phyloP scores from a whole-genome alignment of 371 early-diverging fungal genomes.

The Mycotypha africana region DNA sequence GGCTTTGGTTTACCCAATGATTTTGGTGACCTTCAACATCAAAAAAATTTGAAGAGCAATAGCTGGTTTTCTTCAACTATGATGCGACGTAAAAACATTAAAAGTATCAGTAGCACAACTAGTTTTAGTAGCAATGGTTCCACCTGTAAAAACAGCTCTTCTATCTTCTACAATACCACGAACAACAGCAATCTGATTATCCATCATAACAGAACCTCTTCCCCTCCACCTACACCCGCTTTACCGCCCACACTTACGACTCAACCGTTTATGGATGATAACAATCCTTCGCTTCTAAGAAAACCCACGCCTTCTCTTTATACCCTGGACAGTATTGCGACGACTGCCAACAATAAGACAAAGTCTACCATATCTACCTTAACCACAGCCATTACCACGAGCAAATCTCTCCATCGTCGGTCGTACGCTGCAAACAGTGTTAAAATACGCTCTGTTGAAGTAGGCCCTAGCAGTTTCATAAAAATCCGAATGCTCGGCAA shows the following conservation, averaged over 20 bases:
- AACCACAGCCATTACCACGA: no score
- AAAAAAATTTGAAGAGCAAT: constrained; percentile 12
- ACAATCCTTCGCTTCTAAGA: no score
- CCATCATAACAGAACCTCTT: no score
- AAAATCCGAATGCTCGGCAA: constrained; percentile 87
- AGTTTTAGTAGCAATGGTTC: neutral
- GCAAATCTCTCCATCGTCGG: constrained; percentile 27
- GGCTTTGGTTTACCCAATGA: constrained; percentile 17
- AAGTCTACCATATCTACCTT: neutral
- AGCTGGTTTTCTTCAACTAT: constrained; percentile 17
- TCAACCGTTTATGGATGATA: no score
- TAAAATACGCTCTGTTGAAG: constrained; percentile 60
- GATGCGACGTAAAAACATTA: neutral
- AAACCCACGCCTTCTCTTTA: constrained; percentile 3
- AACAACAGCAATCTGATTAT: neutral
- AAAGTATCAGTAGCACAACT: neutral
- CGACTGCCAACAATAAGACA: no score
- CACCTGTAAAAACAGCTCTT: no score
- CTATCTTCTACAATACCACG: no score
- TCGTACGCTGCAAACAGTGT: constrained; percentile 80
- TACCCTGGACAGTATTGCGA: constrained; percentile 1
- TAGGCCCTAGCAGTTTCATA: constrained; percentile 53
- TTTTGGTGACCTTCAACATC: constrained; percentile 19
- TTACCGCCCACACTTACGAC: constrained; percentile 3
- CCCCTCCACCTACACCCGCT: no score